A percentile compares a stretch with the other conserved stretches of the same genome.
These are phyloP conservation scores for Brasilioporus rufonigricans DNA, from an alignment of 768 basidiomycete species.

Conservation along the genomic window DNA sequence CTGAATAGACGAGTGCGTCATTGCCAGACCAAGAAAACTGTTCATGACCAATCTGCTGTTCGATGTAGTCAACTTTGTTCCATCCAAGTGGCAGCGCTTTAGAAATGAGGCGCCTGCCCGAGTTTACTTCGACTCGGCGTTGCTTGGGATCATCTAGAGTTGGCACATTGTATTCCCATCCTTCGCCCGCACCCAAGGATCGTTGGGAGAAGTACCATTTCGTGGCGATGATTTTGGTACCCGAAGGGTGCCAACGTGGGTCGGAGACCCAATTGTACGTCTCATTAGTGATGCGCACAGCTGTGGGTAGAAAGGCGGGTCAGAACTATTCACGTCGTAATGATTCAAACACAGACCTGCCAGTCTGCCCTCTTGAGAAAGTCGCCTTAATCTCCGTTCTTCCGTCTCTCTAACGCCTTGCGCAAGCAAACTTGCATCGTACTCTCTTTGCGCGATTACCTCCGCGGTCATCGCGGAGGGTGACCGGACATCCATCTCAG, in stretches of 20 bases:
- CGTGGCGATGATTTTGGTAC: slow-evolving; percentile 61
- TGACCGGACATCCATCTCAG: slow-evolving; percentile 52
- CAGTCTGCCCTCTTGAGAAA: slow-evolving; percentile 58
- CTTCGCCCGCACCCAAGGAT: slow-evolving; percentile 69
- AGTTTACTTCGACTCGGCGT: slow-evolving; percentile 34
- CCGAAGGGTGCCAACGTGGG: slow-evolving; percentile 68
- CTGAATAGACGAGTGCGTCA: slow-evolving; percentile 61
- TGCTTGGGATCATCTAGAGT: slow-evolving; percentile 2
- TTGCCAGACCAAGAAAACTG: slow-evolving; percentile 62
- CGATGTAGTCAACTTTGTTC: slow-evolving; percentile 54
- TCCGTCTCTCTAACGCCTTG: slow-evolving; percentile 50
- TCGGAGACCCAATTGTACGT: slow-evolving; percentile 72
- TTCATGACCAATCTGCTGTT: slow-evolving; percentile 74
- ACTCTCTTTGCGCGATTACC: slow-evolving; percentile 36
- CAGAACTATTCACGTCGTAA: slow-evolving; percentile 1
- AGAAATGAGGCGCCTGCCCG: slow-evolving; percentile 54
- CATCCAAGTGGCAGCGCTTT: slow-evolving; percentile 60
- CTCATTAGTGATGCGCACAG: slow-evolving; percentile 62
- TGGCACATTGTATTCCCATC: slow-evolving; percentile 64
- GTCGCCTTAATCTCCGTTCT: slow-evolving; percentile 44
- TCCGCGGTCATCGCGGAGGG: slow-evolving; percentile 31
- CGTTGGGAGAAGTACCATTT: slow-evolving; percentile 72
- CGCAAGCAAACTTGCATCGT: slow-evolving; percentile 48
- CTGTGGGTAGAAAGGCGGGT: slow-evolving; percentile 20
- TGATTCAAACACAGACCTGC: slow-evolving; percentile 30